Base-by-base conservation (phyloP, 2,329 filamentous ascomycete genomes). In the Falciphora oryzae region DNA sequence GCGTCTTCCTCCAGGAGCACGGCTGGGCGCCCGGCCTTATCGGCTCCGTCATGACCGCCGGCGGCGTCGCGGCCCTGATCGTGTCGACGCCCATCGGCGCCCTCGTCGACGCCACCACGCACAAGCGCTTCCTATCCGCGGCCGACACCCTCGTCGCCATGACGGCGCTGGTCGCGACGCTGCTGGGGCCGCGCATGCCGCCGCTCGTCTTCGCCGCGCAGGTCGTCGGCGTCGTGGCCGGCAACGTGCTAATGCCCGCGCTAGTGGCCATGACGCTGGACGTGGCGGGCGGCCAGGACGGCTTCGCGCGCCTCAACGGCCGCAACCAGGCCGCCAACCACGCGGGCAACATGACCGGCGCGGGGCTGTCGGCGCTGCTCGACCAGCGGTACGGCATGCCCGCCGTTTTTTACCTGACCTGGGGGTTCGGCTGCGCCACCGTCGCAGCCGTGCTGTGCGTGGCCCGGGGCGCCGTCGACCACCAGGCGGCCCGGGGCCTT, bases 81-180 rank as follows among this genome's bases (percentile, higher is more conserved):
- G 25, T 31, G 59, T 32, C 59, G n/a, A 22, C 22, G n/a, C 59
- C 59, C 14, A 38, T 38, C 28, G 59, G 59, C 13, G 59, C 59
- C 16, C 59, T 61, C 3, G 28, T 61, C 3, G 59, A 61, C 59
- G 59, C 59, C 4, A 61, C 59, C 8, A 61, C 10, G 11, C 38
- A 38, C 11, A 61, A 61, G 59, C 59, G 59, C 13, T 44, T 32
- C 7, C 59, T 61, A n/a, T 18, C 59, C 10, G 59, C 32, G 32
- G 32, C 31, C 31, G 32, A n/a, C 25, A 61, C 59, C 10, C 1
- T 44, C 10, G 29, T 63, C 28, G 27, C 16, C 11, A 31, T 63
- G 3, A 35, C 27, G 5, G 32, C 22, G 4, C 60, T 59, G 6
- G 22, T 88, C 85, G 81, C 85, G 63, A 78, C 89, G 5, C 38